Evolutionary conservation across 1,139 yeast species (phyloP), one percentile per base, ranked within the genome.

Genomic region (Saccharomyces pastorianus): DNA sequence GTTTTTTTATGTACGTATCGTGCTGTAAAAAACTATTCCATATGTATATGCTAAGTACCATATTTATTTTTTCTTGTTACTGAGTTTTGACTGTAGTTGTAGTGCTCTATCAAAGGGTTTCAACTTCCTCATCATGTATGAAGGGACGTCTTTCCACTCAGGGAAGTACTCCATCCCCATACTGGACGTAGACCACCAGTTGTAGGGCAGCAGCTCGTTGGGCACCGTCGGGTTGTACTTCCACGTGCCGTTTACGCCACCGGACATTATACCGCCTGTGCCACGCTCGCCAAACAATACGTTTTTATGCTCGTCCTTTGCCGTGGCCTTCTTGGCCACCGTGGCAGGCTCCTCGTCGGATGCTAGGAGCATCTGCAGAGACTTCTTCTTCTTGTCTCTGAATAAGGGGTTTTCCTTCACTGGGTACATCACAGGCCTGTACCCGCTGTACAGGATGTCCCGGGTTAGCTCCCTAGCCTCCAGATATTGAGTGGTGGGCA

Each of bases 101-200:
- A 31, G 46, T 41, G 51, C 48, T 49, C 53, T 46, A 51, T 65
- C 65, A 54, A 59, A 67, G 23, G 70, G 70, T 55, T 61, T 64
- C 49, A 66, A 52, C 34, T 56, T 52, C 42, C 60, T 56, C n/a
- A 61, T 56, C 23, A 64, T 59, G 14, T 57, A 57, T 14, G 58
- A 55, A 4, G 70, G 70, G 2, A 67, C 59, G n/a, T 55, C 57
- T 5, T 55, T 51, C 70, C 70, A 67, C 55, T 67, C 70, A 6
- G 67, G 66, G 48, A 63, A 64, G 48, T 59, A 58, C 53, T 67
- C 67, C 68, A 67, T 64, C 14, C 67, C 69, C 61, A 67, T 58
- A 23, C 61, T 56, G 29, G 66, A 62, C 25, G 62, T 56, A 11
- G 63, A 58, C 70, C 70, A 66, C 55, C 62, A 57, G 42, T 56